Evolutionary conservation across 208 protist species (phyloP).

Genomic region (Crithidia sp.): DNA sequence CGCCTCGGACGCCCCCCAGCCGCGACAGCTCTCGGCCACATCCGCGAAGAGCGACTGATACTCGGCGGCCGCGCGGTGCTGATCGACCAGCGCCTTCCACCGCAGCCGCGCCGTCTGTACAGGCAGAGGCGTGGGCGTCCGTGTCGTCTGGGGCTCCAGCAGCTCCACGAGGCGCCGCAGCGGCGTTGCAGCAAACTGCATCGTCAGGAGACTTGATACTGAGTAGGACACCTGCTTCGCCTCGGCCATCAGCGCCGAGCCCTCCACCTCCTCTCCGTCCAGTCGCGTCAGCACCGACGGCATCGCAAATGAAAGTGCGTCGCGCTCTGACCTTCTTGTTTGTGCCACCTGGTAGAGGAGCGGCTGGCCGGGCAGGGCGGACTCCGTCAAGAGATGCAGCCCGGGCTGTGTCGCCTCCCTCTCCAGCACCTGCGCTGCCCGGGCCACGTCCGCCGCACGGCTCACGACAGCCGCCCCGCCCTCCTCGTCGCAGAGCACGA

Average conservation of each 20-base stretch:
- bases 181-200: constrained; percentile 38
- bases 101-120: constrained; percentile 4
- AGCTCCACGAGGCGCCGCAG: constrained; percentile 37
- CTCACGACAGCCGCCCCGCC: constrained; percentile 23
- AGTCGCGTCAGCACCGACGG: constrained; percentile 27
- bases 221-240: constrained; percentile 27
- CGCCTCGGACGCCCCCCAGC: constrained; percentile 26
- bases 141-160: neutral
- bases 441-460: constrained; percentile 34
- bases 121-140: neutral
- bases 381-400: constrained; percentile 61
- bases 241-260: constrained; percentile 45
- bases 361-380: constrained; percentile 45
- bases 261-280: constrained; percentile 23
- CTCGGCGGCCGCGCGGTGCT: constrained; percentile 28
- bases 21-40: constrained; percentile 23
- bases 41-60: constrained; percentile 34
- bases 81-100: constrained; percentile 30
- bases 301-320: constrained; percentile 23
- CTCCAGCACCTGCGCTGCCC: constrained; percentile 48
- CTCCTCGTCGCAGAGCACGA: constrained; percentile 48
- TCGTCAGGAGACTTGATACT: constrained; percentile 40
- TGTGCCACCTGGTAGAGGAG: constrained; percentile 37
- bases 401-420: constrained; percentile 51
- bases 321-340: constrained; percentile 28